These are phyloP conservation scores for Cercospora sp. DNA, from an alignment of 2,329 filamentous ascomycete species.

Conservation along the genomic window DNA sequence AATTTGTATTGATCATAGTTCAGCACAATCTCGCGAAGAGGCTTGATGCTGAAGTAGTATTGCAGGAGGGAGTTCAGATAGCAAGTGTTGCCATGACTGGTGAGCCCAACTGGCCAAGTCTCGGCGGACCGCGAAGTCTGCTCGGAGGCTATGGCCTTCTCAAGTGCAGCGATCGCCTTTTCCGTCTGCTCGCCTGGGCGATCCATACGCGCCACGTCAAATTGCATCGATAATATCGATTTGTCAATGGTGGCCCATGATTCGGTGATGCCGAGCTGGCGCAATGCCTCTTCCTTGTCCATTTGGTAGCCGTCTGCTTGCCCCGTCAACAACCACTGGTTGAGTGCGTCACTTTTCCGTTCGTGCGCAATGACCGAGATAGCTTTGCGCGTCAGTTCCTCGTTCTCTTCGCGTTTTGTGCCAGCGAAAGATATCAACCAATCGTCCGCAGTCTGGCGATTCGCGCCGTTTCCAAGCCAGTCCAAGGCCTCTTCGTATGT, in stretches of 20 bases:
- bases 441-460: constrained; percentile 52
- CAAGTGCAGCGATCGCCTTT: constrained; percentile 36
- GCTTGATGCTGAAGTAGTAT: constrained; percentile 86
- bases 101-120: constrained; percentile 75
- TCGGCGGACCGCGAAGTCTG: constrained; percentile 26
- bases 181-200: constrained; percentile 38
- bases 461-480: constrained; percentile 57
- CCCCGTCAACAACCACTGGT: constrained; percentile 55
- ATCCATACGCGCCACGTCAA: constrained; percentile 29
- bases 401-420: constrained; percentile 55
- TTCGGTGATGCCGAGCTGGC: constrained; percentile 42
- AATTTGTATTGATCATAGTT: constrained; percentile 72
- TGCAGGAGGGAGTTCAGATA: constrained; percentile 96
- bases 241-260: constrained; percentile 31
- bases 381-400: constrained; percentile 56
- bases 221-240: constrained; percentile 26
- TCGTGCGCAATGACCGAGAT: constrained; percentile 59
- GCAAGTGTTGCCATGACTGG: constrained; percentile 96
- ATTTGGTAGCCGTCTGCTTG: constrained; percentile 53
- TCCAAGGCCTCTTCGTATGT: constrained; percentile 64
- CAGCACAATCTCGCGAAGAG: constrained; percentile 77
- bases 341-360: constrained; percentile 57
- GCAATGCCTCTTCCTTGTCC: constrained; percentile 57
- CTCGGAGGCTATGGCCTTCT: constrained; percentile 29
- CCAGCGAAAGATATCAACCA: constrained; percentile 59